Percentiles rank a stretch among this genome's conserved stretches.
phyloP scores from a whole-genome alignment of 169 alveolate species.

The Plasmodium inui region DNA sequence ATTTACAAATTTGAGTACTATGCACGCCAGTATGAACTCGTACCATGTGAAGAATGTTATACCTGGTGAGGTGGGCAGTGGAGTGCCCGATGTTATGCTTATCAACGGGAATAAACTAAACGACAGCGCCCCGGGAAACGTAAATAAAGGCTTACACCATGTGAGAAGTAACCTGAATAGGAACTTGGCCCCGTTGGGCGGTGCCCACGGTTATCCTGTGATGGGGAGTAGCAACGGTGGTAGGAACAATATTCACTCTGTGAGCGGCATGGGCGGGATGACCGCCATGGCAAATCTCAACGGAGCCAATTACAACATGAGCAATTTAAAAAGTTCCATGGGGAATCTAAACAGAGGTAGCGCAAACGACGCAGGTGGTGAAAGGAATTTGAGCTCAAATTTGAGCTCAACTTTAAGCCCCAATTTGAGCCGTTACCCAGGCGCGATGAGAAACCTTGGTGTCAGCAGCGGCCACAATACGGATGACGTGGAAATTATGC shows the following conservation, averaged over 20 bases:
- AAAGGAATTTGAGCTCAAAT: not conserved
- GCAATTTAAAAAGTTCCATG: constrained; percentile 2
- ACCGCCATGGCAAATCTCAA: not conserved
- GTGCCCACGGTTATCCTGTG: not conserved
- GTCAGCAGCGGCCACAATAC: not conserved
- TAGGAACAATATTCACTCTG: not conserved
- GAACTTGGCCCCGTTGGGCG: not conserved
- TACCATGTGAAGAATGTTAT: not conserved
- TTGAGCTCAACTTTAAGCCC: not conserved
- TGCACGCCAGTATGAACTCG: not conserved
- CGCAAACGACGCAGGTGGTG: not conserved
- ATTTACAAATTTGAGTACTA: not conserved
- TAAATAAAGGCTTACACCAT: not conserved
- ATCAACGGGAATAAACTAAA: not conserved
- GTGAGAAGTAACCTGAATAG: not conserved
- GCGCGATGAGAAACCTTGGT: not conserved
- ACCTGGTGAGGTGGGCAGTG: not conserved
- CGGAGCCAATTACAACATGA: not conserved
- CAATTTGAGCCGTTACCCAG: not conserved
- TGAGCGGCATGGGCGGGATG: not conserved
- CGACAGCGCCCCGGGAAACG: not conserved
- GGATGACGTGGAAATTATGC: not conserved
- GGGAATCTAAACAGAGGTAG: not conserved
- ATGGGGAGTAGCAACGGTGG: not conserved
- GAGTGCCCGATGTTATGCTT: not conserved